Conservation (phyloP, 306 rosid species). For the Quercus suber region DNA sequence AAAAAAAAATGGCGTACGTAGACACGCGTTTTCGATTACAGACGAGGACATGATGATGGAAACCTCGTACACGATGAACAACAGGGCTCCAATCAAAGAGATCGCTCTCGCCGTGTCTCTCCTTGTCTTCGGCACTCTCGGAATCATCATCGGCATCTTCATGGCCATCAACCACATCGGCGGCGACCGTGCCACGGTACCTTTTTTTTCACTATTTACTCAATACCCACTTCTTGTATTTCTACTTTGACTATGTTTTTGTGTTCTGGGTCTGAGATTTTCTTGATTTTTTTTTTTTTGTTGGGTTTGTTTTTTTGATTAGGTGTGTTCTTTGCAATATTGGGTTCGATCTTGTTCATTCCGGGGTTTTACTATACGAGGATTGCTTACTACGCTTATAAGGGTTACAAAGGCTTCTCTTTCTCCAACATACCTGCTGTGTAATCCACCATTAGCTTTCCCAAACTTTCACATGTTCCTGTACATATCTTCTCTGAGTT, state of each 20-base stretch:
- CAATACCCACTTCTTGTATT: not conserved
- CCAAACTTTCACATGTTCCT: not conserved
- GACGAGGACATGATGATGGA: constrained; percentile 95
- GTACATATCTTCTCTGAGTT: not conserved
- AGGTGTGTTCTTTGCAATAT: constrained; percentile 89
- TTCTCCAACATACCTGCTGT: constrained; percentile 96
- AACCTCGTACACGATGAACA: constrained; percentile 70
- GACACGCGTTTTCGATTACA: constrained; percentile 94
- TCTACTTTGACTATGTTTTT: not conserved
- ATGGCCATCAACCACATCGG: constrained; percentile 88
- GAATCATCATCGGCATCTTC: constrained; percentile 67
- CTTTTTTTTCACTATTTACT: not conserved
- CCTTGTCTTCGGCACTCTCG: constrained; percentile 75
- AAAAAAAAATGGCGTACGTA: constrained; percentile 63
- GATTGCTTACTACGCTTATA: constrained; percentile 97
- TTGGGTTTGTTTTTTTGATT: constrained; percentile 21
- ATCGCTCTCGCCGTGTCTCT: constrained; percentile 91
- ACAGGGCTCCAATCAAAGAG: constrained; percentile 87
- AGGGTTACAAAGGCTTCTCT: constrained; percentile 95
- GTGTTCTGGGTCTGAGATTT: not conserved
- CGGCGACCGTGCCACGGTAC: constrained; percentile 95
- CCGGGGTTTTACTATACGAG: constrained; percentile 97
- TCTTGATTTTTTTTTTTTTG: not conserved
- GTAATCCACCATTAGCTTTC: not conserved
- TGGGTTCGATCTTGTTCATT: constrained; percentile 81